These are phyloP conservation scores for Globisporangium alternatum DNA, from an alignment of 352 stramenopile genomes.

Conservation along the genomic window DNA sequence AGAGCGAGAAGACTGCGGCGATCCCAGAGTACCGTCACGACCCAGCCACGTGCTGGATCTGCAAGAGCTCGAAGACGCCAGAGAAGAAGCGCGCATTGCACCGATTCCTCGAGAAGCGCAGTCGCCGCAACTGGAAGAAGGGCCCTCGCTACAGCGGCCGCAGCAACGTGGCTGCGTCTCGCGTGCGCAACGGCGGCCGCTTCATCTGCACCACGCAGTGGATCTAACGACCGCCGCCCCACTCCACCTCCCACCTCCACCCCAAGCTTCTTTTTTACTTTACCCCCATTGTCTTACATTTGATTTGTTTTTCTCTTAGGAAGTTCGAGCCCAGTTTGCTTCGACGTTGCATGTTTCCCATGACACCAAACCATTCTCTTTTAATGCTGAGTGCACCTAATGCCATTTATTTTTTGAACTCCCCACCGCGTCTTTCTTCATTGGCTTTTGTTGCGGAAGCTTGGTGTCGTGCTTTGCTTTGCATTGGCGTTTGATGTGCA, in stretches of 20 bases:
- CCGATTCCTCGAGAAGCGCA: constrained; percentile 79
- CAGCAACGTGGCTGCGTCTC: constrained; percentile 74
- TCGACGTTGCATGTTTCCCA: constrained; percentile 17
- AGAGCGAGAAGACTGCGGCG: constrained; percentile 38
- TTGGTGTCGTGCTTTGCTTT: background rate
- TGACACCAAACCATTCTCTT: constrained; percentile 24
- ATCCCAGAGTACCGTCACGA: constrained; percentile 61
- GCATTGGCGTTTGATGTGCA: background rate
- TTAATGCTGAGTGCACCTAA: constrained; percentile 12
- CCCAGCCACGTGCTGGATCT: constrained; percentile 81
- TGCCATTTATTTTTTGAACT: constrained; percentile 17
- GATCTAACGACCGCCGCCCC: constrained; percentile 40
- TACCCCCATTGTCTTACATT: constrained; percentile 18
- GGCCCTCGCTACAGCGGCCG: constrained; percentile 76
- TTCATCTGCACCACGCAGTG: constrained; percentile 83
- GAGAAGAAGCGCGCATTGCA: constrained; percentile 82
- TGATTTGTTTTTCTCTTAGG: constrained; percentile 18
- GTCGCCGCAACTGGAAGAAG: constrained; percentile 82
- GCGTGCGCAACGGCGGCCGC: constrained; percentile 76
- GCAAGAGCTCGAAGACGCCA: constrained; percentile 79
- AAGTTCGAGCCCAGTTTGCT: constrained; percentile 8
- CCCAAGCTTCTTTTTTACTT: constrained; percentile 11
- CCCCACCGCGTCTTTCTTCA: background rate
- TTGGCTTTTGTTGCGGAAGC: background rate
- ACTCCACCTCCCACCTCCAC: background rate